Base-by-base conservation (phyloP, 345 rosid species). In the Zanthoxylum bungeanum region DNA sequence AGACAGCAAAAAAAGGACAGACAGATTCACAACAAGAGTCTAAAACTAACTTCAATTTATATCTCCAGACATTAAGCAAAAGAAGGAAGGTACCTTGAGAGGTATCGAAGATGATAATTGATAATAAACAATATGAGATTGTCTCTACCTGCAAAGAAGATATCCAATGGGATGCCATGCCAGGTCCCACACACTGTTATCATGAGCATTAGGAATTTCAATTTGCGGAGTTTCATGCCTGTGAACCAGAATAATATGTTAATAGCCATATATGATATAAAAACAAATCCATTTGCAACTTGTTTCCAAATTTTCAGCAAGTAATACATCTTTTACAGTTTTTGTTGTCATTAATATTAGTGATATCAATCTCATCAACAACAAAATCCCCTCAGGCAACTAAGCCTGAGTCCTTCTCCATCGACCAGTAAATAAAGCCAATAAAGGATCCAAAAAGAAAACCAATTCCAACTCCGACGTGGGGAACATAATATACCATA, bases 81-180 rank as follows among this genome's bases (percentile, higher is more conserved):
- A 9, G 61, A 37, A 14, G 19, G 24, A 52, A 64, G 19, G 9
- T 39, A 22, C 51, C 46, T 42, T 39, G 12, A 28, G 37, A n/a
- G 22, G 19, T 40, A 21, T 1, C 8, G 24, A 57, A 21, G 55
- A n/a, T n/a, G n/a, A n/a, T n/a, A n/a, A n/a, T n/a, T n/a, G 27
- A 67, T 21, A 8, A 22, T 25, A 10, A 40, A 28, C 40, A 44
- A 57, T 19, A 28, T 61, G 51, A 16, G 11, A 64, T 50, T 69
- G 47, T 22, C 47, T 51, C 69, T 77, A 95, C 99, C 99, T 95
- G 93, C 98, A 88, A 75, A 95, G 98, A 71, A 95, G 91, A 83
- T 95, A 95, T 69, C 99, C 99, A 66, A 91, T 89, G 70, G 99
- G 99, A 85, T 95, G 99, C 99, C 98, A 92, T 39, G 96, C 88